phyloP scores from a whole-genome alignment of 2,329 filamentous ascomycete genomes.

The Sclerotinia nivalis region DNA sequence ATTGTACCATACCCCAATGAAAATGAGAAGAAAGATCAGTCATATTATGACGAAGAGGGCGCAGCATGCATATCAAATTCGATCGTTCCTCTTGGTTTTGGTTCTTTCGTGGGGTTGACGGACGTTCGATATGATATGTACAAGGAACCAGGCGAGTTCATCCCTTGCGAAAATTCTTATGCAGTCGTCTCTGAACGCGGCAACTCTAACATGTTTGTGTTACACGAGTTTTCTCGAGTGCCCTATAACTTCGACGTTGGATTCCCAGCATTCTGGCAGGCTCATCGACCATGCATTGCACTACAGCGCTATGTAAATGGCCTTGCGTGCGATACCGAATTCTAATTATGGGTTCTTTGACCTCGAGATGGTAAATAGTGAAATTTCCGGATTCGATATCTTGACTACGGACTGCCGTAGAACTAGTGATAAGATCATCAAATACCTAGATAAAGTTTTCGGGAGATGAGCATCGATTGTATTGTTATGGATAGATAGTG shows the following conservation, averaged over 20 bases:
- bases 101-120: conserved; percentile 11
- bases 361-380: neutral
- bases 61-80: conserved; percentile 2
- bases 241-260: neutral
- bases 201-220: conserved; percentile 19
- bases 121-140: neutral
- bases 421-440: neutral
- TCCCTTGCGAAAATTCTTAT: conserved; percentile 22
- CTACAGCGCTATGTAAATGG: conserved; percentile 7
- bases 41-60: conserved; percentile 23
- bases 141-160: neutral
- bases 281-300: conserved; percentile 11
- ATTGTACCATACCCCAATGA: neutral
- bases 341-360: neutral
- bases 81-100: neutral
- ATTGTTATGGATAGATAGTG: conserved; percentile 4
- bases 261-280: conserved; percentile 11
- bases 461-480: neutral
- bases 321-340: neutral
- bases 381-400: neutral
- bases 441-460: conserved; percentile 7
- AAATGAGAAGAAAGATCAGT: neutral
- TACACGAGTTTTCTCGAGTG: conserved; percentile 14
- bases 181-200: conserved; percentile 27
- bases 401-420: conserved; percentile 3